These are phyloP conservation scores for Neurospora sp. DNA, from an alignment of 495 filamentous ascomycete species.

Conservation along the genomic window DNA sequence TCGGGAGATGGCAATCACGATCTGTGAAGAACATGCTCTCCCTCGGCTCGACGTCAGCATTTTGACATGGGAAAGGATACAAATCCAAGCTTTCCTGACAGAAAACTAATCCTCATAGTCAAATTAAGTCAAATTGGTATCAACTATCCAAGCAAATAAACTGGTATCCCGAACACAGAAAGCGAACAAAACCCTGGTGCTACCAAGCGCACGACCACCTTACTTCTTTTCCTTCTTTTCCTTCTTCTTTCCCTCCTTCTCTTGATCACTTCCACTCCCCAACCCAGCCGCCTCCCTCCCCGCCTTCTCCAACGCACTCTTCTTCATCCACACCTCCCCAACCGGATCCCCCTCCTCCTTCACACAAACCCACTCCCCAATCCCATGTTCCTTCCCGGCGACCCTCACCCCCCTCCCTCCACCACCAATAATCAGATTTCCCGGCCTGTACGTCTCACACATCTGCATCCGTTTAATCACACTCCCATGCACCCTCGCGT, in stretches of 20 bases:
- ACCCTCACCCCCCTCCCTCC: constrained; percentile 55
- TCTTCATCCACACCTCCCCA: constrained; percentile 50
- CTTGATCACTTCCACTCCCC: background rate
- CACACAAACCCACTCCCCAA: constrained; percentile 63
- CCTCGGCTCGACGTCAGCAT: background rate
- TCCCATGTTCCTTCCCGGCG: constrained; percentile 54
- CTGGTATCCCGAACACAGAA: background rate
- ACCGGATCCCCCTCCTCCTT: constrained; percentile 53
- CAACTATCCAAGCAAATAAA: background rate
- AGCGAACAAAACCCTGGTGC: background rate
- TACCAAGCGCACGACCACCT: background rate
- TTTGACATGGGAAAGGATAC: background rate
- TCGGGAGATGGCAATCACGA: background rate
- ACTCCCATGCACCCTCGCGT: constrained; percentile 60
- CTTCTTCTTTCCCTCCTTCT: background rate
- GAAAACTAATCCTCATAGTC: background rate
- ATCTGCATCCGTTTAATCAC: constrained; percentile 64
- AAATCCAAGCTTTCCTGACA: background rate
- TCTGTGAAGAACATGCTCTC: background rate
- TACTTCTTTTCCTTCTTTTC: background rate
- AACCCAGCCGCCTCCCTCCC: background rate
- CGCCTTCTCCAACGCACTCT: constrained; percentile 12
- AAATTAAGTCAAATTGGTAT: background rate
- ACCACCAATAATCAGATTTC: constrained; percentile 72
- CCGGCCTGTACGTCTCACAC: constrained; percentile 59